Percentiles rank a stretch among this genome's conserved stretches.
These are phyloP conservation scores for Myxozyma nipponensis DNA, from an alignment of 805 yeast species.

Conservation along the genomic window DNA sequence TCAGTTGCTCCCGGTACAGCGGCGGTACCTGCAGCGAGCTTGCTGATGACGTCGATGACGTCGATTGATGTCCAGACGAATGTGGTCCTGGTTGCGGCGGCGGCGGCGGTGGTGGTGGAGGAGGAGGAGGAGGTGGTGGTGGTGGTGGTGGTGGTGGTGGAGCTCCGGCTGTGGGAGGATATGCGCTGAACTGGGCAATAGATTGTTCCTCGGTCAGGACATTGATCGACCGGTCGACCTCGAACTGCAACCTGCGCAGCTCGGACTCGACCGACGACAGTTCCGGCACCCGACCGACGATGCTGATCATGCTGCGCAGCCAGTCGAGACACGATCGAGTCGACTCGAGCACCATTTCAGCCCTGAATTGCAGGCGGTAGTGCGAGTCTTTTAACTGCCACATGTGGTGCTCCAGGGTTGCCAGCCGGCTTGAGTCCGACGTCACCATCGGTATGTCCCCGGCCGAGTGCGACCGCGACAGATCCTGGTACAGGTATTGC, in stretches of 20 bases:
- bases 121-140: not conserved
- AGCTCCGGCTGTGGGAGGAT: not conserved
- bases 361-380: conserved; percentile 12
- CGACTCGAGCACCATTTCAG: conserved; percentile 22
- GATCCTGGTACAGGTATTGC: not conserved
- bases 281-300: conserved; percentile 11
- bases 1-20: no score
- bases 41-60: no score
- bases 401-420: conserved; percentile 13
- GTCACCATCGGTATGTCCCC: not conserved
- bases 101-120: not conserved
- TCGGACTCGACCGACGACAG: conserved; percentile 10
- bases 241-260: conserved; percentile 12
- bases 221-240: conserved; percentile 7
- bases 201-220: conserved; percentile 6
- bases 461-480: not conserved
- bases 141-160: not conserved
- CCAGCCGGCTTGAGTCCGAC: conserved; percentile 9
- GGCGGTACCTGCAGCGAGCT: no score
- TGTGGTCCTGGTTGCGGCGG: not conserved
- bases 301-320: conserved; percentile 15
- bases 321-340: conserved; percentile 17
- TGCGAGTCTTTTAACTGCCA: conserved; percentile 27
- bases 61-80: not conserved
- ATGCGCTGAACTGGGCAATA: conserved; percentile 2